Conservation (phyloP, 306 rosid species). For the Sesbania bispinosa region DNA sequence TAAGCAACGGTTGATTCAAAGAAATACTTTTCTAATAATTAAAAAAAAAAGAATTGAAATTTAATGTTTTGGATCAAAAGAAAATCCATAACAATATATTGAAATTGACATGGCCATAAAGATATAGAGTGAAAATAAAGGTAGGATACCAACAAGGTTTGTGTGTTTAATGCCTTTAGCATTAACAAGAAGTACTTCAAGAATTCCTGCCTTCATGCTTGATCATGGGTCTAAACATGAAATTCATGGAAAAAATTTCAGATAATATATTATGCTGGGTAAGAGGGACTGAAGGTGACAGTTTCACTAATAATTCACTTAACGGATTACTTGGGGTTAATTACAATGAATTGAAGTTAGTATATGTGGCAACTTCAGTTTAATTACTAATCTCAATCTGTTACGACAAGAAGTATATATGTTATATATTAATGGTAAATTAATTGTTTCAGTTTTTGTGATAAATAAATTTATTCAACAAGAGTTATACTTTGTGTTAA, state of each 20-base stretch:
- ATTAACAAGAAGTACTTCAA: slow-evolving; percentile 75
- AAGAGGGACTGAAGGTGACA: background rate
- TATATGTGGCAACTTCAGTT: background rate
- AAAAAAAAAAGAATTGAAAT: background rate
- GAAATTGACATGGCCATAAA: background rate
- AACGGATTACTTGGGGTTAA: slow-evolving; percentile 5
- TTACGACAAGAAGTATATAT: background rate
- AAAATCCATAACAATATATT: background rate
- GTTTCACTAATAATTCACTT: slow-evolving; percentile 5
- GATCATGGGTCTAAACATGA: background rate
- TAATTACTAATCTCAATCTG: slow-evolving; percentile 1
- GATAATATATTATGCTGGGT: slow-evolving; percentile 5
- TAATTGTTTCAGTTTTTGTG: background rate
- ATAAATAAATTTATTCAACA: background rate
- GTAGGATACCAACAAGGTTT: slow-evolving; percentile 55
- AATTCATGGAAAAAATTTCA: slow-evolving; percentile 2
- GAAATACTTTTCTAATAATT: background rate
- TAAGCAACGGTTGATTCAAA: background rate
- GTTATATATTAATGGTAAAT: slow-evolving; percentile 1
- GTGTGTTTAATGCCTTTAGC: slow-evolving; percentile 65
- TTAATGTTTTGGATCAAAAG: background rate
- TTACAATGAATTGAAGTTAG: background rate
- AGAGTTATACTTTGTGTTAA: too few relatives aligned
- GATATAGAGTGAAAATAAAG: background rate
- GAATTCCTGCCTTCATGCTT: slow-evolving; percentile 46